A percentile compares a stretch with the other conserved stretches of the same genome.
phyloP scores from a whole-genome alignment of 176 grass and related monocot genomes.

The Carex parvula region DNA sequence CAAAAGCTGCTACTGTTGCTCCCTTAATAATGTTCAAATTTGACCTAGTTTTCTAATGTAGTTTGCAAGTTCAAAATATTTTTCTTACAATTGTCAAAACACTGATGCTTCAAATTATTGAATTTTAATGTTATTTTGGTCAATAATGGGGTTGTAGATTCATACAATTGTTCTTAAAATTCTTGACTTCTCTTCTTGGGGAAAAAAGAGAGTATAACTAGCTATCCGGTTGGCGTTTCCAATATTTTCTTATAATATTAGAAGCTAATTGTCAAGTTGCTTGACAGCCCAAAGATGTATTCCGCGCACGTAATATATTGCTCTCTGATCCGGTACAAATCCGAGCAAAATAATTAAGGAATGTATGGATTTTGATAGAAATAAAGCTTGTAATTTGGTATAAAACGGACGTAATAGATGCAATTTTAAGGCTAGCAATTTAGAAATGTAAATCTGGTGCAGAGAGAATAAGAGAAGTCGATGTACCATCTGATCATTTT shows the following conservation, averaged over 20 bases:
- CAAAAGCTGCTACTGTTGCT: slow-evolving; percentile 23
- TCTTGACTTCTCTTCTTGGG: too few relatives aligned
- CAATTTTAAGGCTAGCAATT: background rate
- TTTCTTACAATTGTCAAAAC: background rate
- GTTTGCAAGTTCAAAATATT: background rate
- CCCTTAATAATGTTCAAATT: slow-evolving; percentile 18
- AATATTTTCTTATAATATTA: too few relatives aligned
- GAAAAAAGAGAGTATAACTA: too few relatives aligned
- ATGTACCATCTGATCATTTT: too few relatives aligned
- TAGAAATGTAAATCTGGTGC: too few relatives aligned
- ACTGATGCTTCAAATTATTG: background rate
- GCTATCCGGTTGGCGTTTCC: too few relatives aligned
- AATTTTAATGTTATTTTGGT: slow-evolving; percentile 6
- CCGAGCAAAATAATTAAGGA: background rate
- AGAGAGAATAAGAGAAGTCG: too few relatives aligned
- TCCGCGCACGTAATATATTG: background rate
- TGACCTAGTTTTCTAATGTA: background rate
- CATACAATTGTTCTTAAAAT: too few relatives aligned
- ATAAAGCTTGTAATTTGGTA: background rate
- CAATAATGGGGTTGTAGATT: background rate
- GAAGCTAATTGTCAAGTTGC: too few relatives aligned
- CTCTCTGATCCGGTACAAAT: background rate
- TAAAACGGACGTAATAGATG: background rate
- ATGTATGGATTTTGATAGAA: background rate
- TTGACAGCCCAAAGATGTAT: too few relatives aligned